Evolutionary conservation across 1,139 yeast species (phyloP).

Genomic region (Yamadazyma diospyri): DNA sequence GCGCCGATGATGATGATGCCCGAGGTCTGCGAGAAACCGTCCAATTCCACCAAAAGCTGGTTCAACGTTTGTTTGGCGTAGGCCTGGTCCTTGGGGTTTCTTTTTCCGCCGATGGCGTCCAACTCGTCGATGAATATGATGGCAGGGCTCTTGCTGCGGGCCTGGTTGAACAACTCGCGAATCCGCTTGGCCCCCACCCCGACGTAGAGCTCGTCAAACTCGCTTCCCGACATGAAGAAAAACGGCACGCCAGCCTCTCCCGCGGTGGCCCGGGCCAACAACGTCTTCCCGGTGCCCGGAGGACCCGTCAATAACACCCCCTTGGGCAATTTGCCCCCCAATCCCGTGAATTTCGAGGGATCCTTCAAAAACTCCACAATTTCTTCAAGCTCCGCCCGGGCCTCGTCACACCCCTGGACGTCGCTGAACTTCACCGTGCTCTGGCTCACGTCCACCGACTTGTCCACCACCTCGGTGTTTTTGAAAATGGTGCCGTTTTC

Average conservation of each 20-base stretch:
- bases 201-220: constrained; percentile 94
- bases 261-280: constrained; percentile 96
- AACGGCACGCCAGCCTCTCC: constrained; percentile 99
- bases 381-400: constrained; percentile 94
- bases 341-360: constrained; percentile 91
- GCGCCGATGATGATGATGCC: constrained; percentile 98
- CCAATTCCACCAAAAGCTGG: constrained; percentile 91
- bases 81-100: constrained; percentile 97
- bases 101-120: constrained; percentile 97
- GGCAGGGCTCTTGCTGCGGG: constrained; percentile 94
- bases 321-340: constrained; percentile 96
- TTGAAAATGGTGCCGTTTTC: constrained; percentile 85
- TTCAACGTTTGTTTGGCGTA: constrained; percentile 96
- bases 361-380: constrained; percentile 95
- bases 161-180: constrained; percentile 88
- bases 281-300: constrained; percentile 98
- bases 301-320: constrained; percentile 98
- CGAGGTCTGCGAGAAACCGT: constrained; percentile 89
- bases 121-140: constrained; percentile 94
- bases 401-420: constrained; percentile 98
- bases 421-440: constrained; percentile 88
- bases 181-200: constrained; percentile 99
- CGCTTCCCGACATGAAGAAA: constrained; percentile 97
- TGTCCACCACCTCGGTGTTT: constrained; percentile 70
- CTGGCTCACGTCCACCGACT: constrained; percentile 77